Evolutionary conservation across 2,329 filamentous ascomycete species (phyloP).

Genomic region (Fusarium pilosicola): DNA sequence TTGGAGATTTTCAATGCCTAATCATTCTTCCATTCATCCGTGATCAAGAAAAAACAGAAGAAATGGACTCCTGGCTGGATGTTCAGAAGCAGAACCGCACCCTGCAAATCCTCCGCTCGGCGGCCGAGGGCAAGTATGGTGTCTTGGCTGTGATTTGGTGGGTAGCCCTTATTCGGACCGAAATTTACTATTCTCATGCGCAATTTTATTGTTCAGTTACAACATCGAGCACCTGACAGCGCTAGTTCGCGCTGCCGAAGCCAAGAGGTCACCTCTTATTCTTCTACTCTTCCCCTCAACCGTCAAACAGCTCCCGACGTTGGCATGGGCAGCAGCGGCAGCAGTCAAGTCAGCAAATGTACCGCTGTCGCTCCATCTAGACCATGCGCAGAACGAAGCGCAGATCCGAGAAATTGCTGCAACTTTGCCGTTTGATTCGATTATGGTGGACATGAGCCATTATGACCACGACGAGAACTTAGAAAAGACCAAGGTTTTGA

Average conservation of each 20-base stretch:
- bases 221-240: conserved; percentile 32
- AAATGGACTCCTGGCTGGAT: not conserved
- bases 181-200: not conserved
- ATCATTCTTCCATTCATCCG: not conserved
- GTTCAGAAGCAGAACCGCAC: not conserved
- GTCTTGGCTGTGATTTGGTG: conserved; percentile 24
- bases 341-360: conserved; percentile 53
- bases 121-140: conserved; percentile 12
- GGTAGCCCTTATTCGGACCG: not conserved
- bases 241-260: conserved; percentile 18
- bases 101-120: not conserved
- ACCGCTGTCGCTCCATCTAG: conserved; percentile 45
- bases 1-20: not conserved
- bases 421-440: conserved; percentile 11
- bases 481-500: not conserved
- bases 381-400: conserved; percentile 35
- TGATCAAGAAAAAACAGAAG: not conserved
- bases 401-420: not conserved
- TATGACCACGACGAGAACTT: conserved; percentile 4
- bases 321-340: conserved; percentile 53
- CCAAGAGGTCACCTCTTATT: conserved; percentile 21
- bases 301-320: conserved; percentile 10
- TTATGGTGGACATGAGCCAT: conserved; percentile 19
- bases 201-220: not conserved
- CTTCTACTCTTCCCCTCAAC: conserved; percentile 17